phyloP scores from a whole-genome alignment of 2,329 filamentous ascomycete genomes.

The Trichoderma aggressivum region DNA sequence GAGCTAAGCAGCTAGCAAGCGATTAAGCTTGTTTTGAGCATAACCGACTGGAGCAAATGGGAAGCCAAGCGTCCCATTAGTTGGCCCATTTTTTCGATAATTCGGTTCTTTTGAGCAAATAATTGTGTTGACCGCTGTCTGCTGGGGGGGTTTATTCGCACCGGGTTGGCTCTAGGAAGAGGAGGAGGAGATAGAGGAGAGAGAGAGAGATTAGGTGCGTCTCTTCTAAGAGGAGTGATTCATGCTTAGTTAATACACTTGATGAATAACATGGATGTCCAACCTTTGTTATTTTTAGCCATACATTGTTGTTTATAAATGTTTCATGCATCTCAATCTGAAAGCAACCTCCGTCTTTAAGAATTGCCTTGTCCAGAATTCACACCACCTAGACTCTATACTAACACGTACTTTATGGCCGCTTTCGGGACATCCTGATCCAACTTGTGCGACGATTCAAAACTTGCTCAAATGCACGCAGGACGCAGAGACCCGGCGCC shows the following conservation, averaged over 20 bases:
- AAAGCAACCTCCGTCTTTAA: too few species aligned
- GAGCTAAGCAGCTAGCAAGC: too few species aligned
- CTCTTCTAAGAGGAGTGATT: background rate
- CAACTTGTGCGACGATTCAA: background rate
- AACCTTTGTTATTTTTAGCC: background rate
- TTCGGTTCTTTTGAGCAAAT: background rate
- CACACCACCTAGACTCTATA: background rate
- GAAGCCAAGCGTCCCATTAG: background rate
- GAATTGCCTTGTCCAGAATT: background rate
- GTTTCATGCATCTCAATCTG: background rate
- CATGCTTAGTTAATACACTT: too few species aligned
- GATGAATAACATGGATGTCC: too few species aligned
- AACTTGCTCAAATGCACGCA: slow-evolving; percentile 2
- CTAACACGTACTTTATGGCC: background rate
- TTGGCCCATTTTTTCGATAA: background rate
- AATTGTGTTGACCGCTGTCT: background rate
- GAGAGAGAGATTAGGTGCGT: background rate
- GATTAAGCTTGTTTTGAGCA: slow-evolving; percentile 15
- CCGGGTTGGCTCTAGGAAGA: background rate
- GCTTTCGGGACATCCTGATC: background rate
- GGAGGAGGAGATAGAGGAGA: background rate
- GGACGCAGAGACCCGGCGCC: background rate
- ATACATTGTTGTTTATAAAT: background rate
- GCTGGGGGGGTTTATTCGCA: background rate
- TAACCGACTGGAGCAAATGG: background rate